Base-by-base conservation (phyloP, 192 early-diverging fungal genomes). In the Backusella macrospora region DNA sequence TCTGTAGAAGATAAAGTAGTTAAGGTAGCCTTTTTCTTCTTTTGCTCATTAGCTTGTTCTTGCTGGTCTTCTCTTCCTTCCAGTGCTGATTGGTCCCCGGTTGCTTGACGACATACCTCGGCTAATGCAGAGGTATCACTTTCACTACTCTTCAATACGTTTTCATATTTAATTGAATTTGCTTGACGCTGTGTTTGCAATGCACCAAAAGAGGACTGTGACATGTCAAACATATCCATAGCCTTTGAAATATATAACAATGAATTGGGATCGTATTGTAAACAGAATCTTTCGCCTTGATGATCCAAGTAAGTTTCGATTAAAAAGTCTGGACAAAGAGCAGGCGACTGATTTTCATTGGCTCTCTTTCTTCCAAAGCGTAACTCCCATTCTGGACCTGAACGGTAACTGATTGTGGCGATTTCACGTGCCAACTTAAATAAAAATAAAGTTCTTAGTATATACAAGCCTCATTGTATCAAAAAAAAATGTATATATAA, bases 171-270 rank as follows among this genome's bases (percentile, higher is more conserved):
- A 10, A 44, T 69, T 18, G 38, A 47, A 68, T 85, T 89, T 12
- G 62, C 38, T 6, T 78, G 67, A 38, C 90, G 78, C 45, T 86
- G 86, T 7, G 70, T 15, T 0, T 64, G 63, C 2, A 91, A 79
- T 23, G 76, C 75, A 40, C 76, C 71, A 4, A 83, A 77, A 23
- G 82, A 78, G 7, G 89, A 88, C 1, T 75, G 75, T 39, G 91
- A 92, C 83, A 99, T 92, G 78, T 99, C 96, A 86, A 99, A 99
- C 91, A 99, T 88, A 73, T 99, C 97, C 97, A 99, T 99, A 47
- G 97, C 93, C 78, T 98, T 97, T 66, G 94, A 96, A 21, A 99
- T 88, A 76, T 97, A 99, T 14, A 99, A 75, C 16, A 96, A 81
- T 6, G 95, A 96, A 76, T 97, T 97, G 49, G 96, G 86, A 78